Conservation (phyloP, 148 eudicot species). For the Rhododendron simsii region DNA sequence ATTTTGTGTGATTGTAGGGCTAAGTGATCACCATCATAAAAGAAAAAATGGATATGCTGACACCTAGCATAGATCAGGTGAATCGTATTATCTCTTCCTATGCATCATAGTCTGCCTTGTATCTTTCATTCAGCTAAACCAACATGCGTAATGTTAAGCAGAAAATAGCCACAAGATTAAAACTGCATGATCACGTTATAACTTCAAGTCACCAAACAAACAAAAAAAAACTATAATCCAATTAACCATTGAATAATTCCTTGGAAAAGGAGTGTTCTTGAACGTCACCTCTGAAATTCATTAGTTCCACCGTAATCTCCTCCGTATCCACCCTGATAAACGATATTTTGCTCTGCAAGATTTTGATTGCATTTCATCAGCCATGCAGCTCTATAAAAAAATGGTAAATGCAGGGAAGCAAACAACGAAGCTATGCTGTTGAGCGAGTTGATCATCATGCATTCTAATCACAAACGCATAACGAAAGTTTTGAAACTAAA, state of each 20-base stretch:
- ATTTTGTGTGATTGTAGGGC: background rate
- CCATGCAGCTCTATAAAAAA: background rate
- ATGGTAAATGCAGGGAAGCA: background rate
- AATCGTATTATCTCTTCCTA: too few species aligned
- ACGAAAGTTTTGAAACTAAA: background rate
- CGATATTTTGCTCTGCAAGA: conserved; percentile 55
- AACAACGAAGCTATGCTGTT: background rate
- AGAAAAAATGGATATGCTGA: too few species aligned
- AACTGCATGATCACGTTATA: background rate
- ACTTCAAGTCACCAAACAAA: background rate
- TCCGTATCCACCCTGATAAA: conserved; percentile 53
- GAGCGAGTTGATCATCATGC: background rate
- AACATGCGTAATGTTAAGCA: background rate
- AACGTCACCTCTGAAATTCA: conserved; percentile 49
- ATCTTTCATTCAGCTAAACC: background rate
- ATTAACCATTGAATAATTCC: background rate
- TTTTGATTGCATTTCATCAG: background rate
- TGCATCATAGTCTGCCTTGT: background rate
- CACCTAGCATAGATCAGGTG: background rate
- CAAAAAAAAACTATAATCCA: background rate
- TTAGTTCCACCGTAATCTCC: conserved; percentile 34
- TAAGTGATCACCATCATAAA: background rate
- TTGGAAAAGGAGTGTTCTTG: background rate
- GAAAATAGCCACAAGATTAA: background rate
- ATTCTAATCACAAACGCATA: background rate